phyloP scores from a whole-genome alignment of 2,329 filamentous ascomycete genomes.

The Arthroderma sp. region DNA sequence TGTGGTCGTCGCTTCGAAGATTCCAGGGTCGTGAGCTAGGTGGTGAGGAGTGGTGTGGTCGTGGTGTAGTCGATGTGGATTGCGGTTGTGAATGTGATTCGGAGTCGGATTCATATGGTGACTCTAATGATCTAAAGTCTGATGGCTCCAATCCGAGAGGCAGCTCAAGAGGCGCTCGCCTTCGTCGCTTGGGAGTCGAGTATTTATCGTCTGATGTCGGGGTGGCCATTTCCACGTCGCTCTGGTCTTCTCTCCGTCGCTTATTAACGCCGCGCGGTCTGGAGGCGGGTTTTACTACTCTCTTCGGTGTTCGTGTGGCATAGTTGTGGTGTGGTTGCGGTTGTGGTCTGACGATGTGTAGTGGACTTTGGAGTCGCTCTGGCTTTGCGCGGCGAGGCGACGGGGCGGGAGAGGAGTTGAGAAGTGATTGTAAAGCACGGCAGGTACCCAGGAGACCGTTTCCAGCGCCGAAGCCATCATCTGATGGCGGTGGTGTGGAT shows the following conservation, averaged over 20 bases:
- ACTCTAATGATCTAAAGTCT: slow-evolving; percentile 31
- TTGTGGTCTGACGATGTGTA: slow-evolving; percentile 18
- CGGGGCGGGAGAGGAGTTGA: slow-evolving; percentile 27
- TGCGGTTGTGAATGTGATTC: background rate
- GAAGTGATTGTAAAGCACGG: slow-evolving; percentile 29
- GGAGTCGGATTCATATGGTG: slow-evolving; percentile 3
- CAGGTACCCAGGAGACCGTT: slow-evolving; percentile 30
- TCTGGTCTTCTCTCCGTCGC: slow-evolving; percentile 20
- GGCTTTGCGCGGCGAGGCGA: slow-evolving; percentile 20
- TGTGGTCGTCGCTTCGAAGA: slow-evolving; percentile 10
- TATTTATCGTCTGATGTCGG: slow-evolving; percentile 16
- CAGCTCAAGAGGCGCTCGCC: slow-evolving; percentile 30
- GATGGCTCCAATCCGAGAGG: slow-evolving; percentile 30
- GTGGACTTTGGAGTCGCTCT: slow-evolving; percentile 28
- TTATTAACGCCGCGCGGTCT: slow-evolving; percentile 10
- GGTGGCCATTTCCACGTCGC: slow-evolving; percentile 16
- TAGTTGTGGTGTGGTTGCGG: slow-evolving; percentile 8
- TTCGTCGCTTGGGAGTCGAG: slow-evolving; percentile 34
- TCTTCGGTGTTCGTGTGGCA: slow-evolving; percentile 16
- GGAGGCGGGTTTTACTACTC: slow-evolving; percentile 15
- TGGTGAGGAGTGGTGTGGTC: slow-evolving; percentile 18
- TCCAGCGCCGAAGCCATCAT: slow-evolving; percentile 21
- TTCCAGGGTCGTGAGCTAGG: slow-evolving; percentile 9
- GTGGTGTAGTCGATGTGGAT: slow-evolving; percentile 15
- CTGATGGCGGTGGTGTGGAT: slow-evolving; percentile 24